Evolutionary conservation across 306 rosid species (phyloP), one percentile per base, ranked within the genome.

Genomic region (Astragalus glycyphyllos): DNA sequence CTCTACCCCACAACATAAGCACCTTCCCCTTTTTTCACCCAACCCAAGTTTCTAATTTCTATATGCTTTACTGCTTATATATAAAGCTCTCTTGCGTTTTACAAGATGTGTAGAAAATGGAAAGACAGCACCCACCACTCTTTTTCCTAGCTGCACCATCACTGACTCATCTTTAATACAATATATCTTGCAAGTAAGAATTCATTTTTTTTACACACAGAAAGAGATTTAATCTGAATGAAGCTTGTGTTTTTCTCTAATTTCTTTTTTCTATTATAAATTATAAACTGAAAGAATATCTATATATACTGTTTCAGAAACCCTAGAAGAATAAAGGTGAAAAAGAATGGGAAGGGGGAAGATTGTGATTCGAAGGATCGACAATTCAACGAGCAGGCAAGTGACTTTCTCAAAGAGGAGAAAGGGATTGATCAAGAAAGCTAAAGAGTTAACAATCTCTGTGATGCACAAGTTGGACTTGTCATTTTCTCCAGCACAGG

Each of bases 341-440:
- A 12, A 11, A 11, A 57, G 65, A 42, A 87, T 92, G 98, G 96
- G 98, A 62, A 83, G 96, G 80, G 98, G 98, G 66, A 92, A 92
- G 89, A 89, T 92, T 66, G 92, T 80, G 82, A 92, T 92, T 44
- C 83, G 77, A 74, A 84, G 89, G 86, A 89, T 92, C 62, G 98
- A 87, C 47, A 89, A 89, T 15, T 80, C 81, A 4, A 88, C 96
- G 0, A 86, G 82, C 80, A 84, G 98, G 76, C 96, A 92, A 82
- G 98, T 92, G 70, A 92, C 98, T 74, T 92, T 92, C 83, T 89
- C 98, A 2, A 92, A 92, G 86, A 86, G 98, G 64, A 84, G 98
- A 69, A 89, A 92, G 80, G 96, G 98, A 6, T 80, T 92, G 83
- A 84, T 89, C 66, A 92, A 92, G 86, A 92, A 92, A 79, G 92